These are phyloP conservation scores for Exophiala viscosa DNA, from an alignment of 2,329 filamentous ascomycete species.

Conservation along the genomic window DNA sequence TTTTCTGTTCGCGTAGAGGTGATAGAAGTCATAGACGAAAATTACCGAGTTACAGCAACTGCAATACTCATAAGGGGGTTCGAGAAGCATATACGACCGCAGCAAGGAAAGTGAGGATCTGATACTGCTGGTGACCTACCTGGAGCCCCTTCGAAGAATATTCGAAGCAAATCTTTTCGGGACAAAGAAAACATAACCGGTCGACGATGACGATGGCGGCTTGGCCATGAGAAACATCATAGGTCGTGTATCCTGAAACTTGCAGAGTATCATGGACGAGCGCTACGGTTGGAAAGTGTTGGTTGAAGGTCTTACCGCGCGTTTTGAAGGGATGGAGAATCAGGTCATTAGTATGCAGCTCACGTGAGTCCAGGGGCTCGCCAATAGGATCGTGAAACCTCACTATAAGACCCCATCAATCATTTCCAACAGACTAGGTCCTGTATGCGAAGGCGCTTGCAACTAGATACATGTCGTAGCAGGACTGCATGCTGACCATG, in stretches of 20 bases:
- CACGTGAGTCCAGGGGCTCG: too few species aligned
- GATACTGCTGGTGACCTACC: conserved; percentile 8
- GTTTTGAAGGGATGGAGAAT: too few species aligned
- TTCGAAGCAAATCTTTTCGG: conserved; percentile 6
- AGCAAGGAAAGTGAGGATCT: conserved; percentile 8
- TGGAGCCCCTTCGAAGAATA: conserved; percentile 16
- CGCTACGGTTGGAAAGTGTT: conserved; percentile 7
- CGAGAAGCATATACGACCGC: conserved; percentile 12
- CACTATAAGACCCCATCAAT: too few species aligned
- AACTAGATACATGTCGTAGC: too few species aligned
- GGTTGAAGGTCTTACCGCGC: conserved; percentile 6
- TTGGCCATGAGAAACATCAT: conserved; percentile 5
- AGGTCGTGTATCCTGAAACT: conserved; percentile 20
- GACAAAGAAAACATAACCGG: conserved; percentile 10
- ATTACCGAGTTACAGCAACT: not conserved
- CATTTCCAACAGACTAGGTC: too few species aligned
- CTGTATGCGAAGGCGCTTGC: too few species aligned
- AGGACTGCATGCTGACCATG: too few species aligned
- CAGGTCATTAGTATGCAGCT: too few species aligned
- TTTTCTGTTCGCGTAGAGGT: not conserved
- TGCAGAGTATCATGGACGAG: conserved; percentile 13
- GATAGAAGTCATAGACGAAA: conserved; percentile 3
- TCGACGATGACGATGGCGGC: conserved; percentile 22
- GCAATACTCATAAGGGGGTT: not conserved
- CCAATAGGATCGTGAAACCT: too few species aligned